Evolutionary conservation across 2,329 filamentous ascomycete species (phyloP).

Genomic region (Capronia americana): DNA sequence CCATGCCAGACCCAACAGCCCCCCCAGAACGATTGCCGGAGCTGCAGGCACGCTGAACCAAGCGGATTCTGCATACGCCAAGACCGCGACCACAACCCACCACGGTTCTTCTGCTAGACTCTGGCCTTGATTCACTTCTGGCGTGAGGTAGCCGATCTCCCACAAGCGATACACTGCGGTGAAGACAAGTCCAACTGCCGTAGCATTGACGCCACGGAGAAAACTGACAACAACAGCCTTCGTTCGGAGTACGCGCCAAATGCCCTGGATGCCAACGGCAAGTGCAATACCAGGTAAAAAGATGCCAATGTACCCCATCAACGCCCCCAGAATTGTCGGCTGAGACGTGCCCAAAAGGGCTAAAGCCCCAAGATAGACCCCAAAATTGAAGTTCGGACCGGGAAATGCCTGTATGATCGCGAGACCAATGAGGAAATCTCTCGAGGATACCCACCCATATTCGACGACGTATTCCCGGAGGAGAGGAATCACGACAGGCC

Average conservation of each 20-base stretch:
- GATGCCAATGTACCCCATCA: conserved; percentile 61
- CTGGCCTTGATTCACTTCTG: conserved; percentile 55
- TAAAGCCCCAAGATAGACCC: conserved; percentile 63
- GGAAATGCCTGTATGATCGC: conserved; percentile 75
- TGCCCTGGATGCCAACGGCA: conserved; percentile 47
- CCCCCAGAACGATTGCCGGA: conserved; percentile 55
- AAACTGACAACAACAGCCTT: conserved; percentile 56
- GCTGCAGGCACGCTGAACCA: conserved; percentile 57
- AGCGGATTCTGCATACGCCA: conserved; percentile 55
- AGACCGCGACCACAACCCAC: conserved; percentile 67
- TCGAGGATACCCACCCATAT: conserved; percentile 71
- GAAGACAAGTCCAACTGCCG: conserved; percentile 67
- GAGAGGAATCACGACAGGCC: conserved; percentile 69
- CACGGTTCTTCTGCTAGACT: conserved; percentile 66
- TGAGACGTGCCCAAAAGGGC: conserved; percentile 51
- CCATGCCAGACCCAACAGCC: conserved; percentile 55
- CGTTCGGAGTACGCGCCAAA: conserved; percentile 61
- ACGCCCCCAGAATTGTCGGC: conserved; percentile 54
- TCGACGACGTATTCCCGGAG: conserved; percentile 67
- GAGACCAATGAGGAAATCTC: conserved; percentile 75
- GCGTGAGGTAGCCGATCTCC: conserved; percentile 66
- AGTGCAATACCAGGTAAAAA: conserved; percentile 59
- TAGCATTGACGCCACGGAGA: conserved; percentile 64
- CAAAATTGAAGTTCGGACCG: conserved; percentile 57
- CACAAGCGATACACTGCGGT: conserved; percentile 69